Percentiles rank a stretch among this genome's conserved stretches.
These are phyloP conservation scores for Heritiera fomes DNA, from an alignment of 345 rosid species.

Conservation along the genomic window DNA sequence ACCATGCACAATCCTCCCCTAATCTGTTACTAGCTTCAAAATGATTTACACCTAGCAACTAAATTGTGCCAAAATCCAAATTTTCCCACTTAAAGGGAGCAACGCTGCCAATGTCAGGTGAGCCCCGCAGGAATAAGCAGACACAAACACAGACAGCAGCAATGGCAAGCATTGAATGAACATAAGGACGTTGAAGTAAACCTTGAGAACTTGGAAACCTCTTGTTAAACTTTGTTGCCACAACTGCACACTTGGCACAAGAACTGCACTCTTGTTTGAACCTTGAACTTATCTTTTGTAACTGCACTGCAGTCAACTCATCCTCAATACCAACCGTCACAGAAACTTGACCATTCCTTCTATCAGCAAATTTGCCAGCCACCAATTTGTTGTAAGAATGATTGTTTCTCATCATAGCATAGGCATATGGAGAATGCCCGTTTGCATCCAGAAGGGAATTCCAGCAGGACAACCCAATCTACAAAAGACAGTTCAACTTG, in stretches of 20 bases:
- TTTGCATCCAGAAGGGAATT: constrained; percentile 54
- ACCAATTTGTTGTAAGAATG: constrained; percentile 67
- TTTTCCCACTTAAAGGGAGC: constrained; percentile 83
- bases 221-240: constrained; percentile 46
- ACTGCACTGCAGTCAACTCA: constrained; percentile 30
- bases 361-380: constrained; percentile 63
- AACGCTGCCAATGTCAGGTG: constrained; percentile 54
- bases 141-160: constrained; percentile 96
- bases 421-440: constrained; percentile 63
- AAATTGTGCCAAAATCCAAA: constrained; percentile 67
- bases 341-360: constrained; percentile 69
- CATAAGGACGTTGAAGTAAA: constrained; percentile 69
- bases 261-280: constrained; percentile 34
- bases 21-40: constrained; percentile 14
- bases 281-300: constrained; percentile 17
- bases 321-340: constrained; percentile 49
- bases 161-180: constrained; percentile 82
- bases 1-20: constrained; percentile 2
- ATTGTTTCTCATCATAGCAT: constrained; percentile 63
- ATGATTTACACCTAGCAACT: constrained; percentile 21
- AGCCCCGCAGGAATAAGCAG: constrained; percentile 73
- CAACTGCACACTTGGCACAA: constrained; percentile 61
- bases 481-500: not conserved
- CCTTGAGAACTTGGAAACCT: constrained; percentile 53
- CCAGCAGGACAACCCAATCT: constrained; percentile 83